Conservation (phyloP, 2,329 filamentous ascomycete genomes). For the Clonostachys chloroleuca region DNA sequence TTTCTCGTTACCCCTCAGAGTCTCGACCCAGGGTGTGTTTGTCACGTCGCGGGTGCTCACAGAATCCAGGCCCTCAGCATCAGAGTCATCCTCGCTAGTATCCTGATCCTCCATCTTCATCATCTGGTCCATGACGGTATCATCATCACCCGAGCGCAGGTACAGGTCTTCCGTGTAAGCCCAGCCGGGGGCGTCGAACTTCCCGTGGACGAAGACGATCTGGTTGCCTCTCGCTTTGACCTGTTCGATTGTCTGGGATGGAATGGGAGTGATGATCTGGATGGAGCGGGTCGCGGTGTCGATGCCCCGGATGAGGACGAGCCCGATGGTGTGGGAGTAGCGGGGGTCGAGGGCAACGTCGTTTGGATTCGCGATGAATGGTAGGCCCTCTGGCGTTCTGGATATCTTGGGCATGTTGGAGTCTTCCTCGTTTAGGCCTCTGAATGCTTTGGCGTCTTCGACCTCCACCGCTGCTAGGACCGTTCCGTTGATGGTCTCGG, state of each 20-base stretch:
- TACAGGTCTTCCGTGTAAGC: constrained; percentile 63
- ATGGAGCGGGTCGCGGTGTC: constrained; percentile 48
- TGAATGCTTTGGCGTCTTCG: constrained; percentile 47
- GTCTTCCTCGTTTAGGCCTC: constrained; percentile 12
- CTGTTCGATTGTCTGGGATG: constrained; percentile 28
- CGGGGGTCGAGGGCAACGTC: constrained; percentile 55
- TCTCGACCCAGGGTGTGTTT: constrained; percentile 55
- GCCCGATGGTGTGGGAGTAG: constrained; percentile 54
- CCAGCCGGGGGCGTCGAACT: constrained; percentile 65
- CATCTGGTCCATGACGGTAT: constrained; percentile 14
- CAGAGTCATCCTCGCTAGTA: constrained; percentile 23
- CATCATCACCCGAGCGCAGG: constrained; percentile 20
- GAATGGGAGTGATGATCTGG: constrained; percentile 62
- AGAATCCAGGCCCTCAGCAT: constrained; percentile 13
- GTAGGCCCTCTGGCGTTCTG: constrained; percentile 46
- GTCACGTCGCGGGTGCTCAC: constrained; percentile 13
- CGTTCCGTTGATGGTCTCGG: constrained; percentile 66
- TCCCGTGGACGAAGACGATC: constrained; percentile 63
- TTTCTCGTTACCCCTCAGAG: constrained; percentile 48
- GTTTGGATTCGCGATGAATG: constrained; percentile 53
- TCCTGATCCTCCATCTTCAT: constrained; percentile 26
- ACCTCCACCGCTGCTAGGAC: constrained; percentile 63
- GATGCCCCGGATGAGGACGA: constrained; percentile 68
- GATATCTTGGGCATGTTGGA: constrained; percentile 8
- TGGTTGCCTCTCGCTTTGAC: constrained; percentile 34